These are phyloP conservation scores for Bipolaris sorokiniana DNA, from an alignment of 2,329 filamentous ascomycete genomes.

Conservation along the genomic window DNA sequence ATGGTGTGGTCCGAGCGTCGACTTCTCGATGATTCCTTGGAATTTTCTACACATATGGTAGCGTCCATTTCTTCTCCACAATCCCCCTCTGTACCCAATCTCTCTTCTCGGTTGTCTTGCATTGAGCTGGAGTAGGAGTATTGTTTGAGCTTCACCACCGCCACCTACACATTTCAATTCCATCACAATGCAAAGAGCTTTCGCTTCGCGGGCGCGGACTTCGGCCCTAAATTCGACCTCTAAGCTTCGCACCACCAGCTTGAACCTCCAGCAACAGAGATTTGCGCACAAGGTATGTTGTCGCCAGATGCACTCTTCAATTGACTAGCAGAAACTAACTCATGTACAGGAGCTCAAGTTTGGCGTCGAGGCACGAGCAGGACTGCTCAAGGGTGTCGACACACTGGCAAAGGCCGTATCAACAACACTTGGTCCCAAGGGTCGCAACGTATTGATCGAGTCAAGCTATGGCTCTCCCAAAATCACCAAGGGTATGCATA, in stretches of 20 bases:
- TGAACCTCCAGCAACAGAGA: slow-evolving; percentile 84
- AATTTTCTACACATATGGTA: slow-evolving; percentile 17
- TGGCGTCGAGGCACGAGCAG: slow-evolving; percentile 88
- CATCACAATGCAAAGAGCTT: slow-evolving; percentile 89
- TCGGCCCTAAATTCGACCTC: slow-evolving; percentile 74
- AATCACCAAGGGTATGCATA: slow-evolving; percentile 88
- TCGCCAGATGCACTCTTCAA: slow-evolving; percentile 2
- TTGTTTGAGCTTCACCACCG: slow-evolving; percentile 33
- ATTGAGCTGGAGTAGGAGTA: slow-evolving; percentile 48
- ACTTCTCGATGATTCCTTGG: slow-evolving; percentile 21
- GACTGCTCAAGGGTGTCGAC: slow-evolving; percentile 92
- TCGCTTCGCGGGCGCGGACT: slow-evolving; percentile 80
- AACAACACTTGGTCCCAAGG: slow-evolving; percentile 96
- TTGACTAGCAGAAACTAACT: slow-evolving; percentile 1
- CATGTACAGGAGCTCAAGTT: slow-evolving; percentile 87
- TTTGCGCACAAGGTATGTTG: slow-evolving; percentile 91
- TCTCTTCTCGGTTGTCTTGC: slow-evolving; percentile 41
- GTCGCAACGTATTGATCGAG: slow-evolving; percentile 97
- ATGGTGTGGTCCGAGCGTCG: slow-evolving; percentile 14
- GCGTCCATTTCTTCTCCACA: slow-evolving; percentile 26
- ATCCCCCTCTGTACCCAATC: slow-evolving; percentile 28
- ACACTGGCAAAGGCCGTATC: slow-evolving; percentile 95
- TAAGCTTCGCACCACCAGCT: slow-evolving; percentile 58
- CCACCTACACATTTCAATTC: slow-evolving; percentile 28
- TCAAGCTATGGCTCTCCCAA: slow-evolving; percentile 98